Base-by-base conservation (phyloP, 176 grass and related monocot genomes). In the Thinopyrum elongatum region DNA sequence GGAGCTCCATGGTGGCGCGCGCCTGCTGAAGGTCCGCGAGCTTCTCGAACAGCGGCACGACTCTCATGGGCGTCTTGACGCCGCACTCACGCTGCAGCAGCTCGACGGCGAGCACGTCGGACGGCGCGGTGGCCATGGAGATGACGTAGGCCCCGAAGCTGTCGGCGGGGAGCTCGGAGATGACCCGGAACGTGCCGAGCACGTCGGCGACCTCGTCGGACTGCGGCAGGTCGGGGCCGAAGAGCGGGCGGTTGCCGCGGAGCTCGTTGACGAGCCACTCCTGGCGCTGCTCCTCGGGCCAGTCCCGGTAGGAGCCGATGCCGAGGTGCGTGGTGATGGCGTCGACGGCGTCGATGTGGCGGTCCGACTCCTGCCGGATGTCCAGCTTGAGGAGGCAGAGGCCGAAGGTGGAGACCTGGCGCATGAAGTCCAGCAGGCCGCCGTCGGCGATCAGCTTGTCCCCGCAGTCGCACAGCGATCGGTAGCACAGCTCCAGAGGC, bases 341-440 rank as follows among this genome's bases (percentile, higher is more conserved):
- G 76, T 94, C 91, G 36, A 97, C 46, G 65, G 83, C 87, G 19
- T 95, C 88, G 22, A 88, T 87, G 80, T 93, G 93, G 59, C 90
- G 89, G 21, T 95, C 93, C 29, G 93, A 93, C 83, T 95, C 93
- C 83, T 95, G 93, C 78, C 94, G 90, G 74, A 97, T 97, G 85
- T 97, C 91, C 15, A 94, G 85, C 86, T 87, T 91, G 71, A 94
- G 80, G 41, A 97, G 89, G 78, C 87, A 88, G 53, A 97, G 89
- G 68, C 94, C 91, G 87, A 97, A 97, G 26, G 91, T 97, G 35
- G 94, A 86, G 42, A 92, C 79, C 81, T 97, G 89, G 3, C 94
- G 91, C 87, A 94, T 70, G 78, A 94, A 97, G 30, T 97, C 90
- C 38, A 93, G 90, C 55, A 93, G 90, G 83, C 83, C 93, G 44